Evolutionary conservation across 2,329 filamentous ascomycete genomes (phyloP).

Genomic region (Saccharata proteae): DNA sequence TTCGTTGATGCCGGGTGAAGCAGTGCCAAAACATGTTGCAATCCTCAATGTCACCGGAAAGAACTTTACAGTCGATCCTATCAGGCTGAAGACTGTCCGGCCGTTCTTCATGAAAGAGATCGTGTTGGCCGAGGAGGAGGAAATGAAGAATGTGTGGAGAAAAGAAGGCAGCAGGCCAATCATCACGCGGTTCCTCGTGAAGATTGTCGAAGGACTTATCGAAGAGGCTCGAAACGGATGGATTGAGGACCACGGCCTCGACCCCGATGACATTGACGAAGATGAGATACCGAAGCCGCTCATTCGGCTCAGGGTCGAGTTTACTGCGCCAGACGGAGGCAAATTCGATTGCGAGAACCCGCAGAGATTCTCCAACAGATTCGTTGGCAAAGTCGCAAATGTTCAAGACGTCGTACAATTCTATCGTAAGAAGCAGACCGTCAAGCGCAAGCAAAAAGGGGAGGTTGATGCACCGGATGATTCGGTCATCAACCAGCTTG

Average conservation of each 20-base stretch:
- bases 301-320: constrained; percentile 83
- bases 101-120: constrained; percentile 86
- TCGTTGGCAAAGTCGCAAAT: constrained; percentile 83
- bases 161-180: constrained; percentile 74
- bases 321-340: constrained; percentile 71
- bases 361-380: constrained; percentile 88
- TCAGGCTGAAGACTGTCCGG: constrained; percentile 75
- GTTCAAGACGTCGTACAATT: constrained; percentile 89
- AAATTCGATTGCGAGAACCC: constrained; percentile 89
- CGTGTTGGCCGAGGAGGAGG: constrained; percentile 59
- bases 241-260: constrained; percentile 67
- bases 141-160: constrained; percentile 65
- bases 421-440: constrained; percentile 68
- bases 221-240: constrained; percentile 72
- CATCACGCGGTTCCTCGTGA: constrained; percentile 64
- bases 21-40: constrained; percentile 80
- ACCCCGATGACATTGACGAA: constrained; percentile 43
- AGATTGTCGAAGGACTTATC: constrained; percentile 76
- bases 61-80: constrained; percentile 66
- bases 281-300: constrained; percentile 63
- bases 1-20: constrained; percentile 79
- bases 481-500: constrained; percentile 47
- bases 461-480: constrained; percentile 51
- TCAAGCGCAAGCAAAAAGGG: constrained; percentile 34
- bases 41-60: constrained; percentile 75